Evolutionary conservation across 1,284 basidiomycete species (phyloP), one percentile per base, ranked within the genome.

Genomic region (Ganoderma multipileum): DNA sequence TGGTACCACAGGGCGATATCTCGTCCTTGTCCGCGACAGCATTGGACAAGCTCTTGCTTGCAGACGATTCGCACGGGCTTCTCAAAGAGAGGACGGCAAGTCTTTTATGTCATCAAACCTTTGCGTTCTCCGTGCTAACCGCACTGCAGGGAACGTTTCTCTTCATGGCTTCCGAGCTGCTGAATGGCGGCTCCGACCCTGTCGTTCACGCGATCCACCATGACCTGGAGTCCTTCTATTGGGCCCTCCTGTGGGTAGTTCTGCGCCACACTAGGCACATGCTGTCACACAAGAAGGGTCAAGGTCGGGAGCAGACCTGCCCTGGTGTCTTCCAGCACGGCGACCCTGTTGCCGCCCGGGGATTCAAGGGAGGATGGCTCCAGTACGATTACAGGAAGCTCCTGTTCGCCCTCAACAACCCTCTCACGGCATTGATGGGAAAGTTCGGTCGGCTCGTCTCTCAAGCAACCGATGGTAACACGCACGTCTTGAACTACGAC

Each of bases 241-340:
- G 72, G 72, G 65, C 67, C 8, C 58, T 73, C 8, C 16, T 71
- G 0, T 73, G 72, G 68, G 50, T 71, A 3, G 57, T 71, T 1
- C 44, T 73, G 1, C 70, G 70, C 2, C 67, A 71, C n/a, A 71
- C 68, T 2, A 14, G 42, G n/a, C 38, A 47, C 11, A 28, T 2
- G 3, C 7, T 33, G 16, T 3, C 30, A 8, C 12, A 11, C 20
- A 20, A 20, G 4, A 30, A 38, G 28, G 36, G n/a, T 3, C 23
- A 26, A 26, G n/a, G 12, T 4, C 11, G 23, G 12, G 11, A 26
- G 12, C 11, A 26, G 4, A 20, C 33, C 1, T 58, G 30, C 20
- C 18, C 20, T 2, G 3, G 14, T 6, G 36, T 38, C 7, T 58
- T 58, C 55, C 3, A 36, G 18, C 18, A 38, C 9, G 55, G 36